phyloP scores from a whole-genome alignment of 345 rosid species.

The Arabidopsis suecica region DNA sequence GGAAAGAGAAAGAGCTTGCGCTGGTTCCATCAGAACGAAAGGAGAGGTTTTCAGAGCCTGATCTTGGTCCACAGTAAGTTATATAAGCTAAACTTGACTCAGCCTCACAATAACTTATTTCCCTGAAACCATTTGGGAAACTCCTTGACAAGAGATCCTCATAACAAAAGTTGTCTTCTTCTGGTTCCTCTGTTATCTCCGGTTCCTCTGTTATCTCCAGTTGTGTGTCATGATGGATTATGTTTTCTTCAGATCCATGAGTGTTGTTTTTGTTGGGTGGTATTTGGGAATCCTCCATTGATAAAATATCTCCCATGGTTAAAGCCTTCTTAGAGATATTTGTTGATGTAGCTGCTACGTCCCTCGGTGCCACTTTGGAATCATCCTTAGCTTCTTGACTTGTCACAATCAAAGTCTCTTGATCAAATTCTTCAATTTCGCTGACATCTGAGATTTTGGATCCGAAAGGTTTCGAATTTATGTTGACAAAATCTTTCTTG shows the following conservation, averaged over 20 bases:
- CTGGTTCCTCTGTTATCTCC: conserved; percentile 14
- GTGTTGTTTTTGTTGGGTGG: not conserved
- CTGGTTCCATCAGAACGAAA: conserved; percentile 86
- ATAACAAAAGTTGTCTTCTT: conserved; percentile 23
- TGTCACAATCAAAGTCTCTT: conserved; percentile 26
- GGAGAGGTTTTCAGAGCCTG: conserved; percentile 73
- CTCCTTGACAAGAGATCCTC: conserved; percentile 40
- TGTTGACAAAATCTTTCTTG: conserved; percentile 1
- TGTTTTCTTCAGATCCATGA: conserved; percentile 35
- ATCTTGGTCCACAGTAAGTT: conserved; percentile 60
- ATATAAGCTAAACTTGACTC: conserved; percentile 51
- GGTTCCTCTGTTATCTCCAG: conserved; percentile 12
- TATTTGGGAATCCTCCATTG: conserved; percentile 35
- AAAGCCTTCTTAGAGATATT: conserved; percentile 38
- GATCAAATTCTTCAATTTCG: conserved; percentile 17
- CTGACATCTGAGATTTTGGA: conserved; percentile 39
- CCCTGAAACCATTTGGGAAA: conserved; percentile 48
- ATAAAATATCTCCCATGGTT: conserved; percentile 55
- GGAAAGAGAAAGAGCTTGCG: conserved; percentile 83
- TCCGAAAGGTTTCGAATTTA: not conserved
- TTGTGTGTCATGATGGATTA: not conserved
- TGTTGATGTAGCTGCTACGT: conserved; percentile 25
- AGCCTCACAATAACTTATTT: conserved; percentile 64
- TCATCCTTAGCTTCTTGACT: conserved; percentile 21
- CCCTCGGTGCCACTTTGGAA: not conserved